Conservation (phyloP, 1,139 yeast genomes). For the Taiozyma sp. region DNA sequence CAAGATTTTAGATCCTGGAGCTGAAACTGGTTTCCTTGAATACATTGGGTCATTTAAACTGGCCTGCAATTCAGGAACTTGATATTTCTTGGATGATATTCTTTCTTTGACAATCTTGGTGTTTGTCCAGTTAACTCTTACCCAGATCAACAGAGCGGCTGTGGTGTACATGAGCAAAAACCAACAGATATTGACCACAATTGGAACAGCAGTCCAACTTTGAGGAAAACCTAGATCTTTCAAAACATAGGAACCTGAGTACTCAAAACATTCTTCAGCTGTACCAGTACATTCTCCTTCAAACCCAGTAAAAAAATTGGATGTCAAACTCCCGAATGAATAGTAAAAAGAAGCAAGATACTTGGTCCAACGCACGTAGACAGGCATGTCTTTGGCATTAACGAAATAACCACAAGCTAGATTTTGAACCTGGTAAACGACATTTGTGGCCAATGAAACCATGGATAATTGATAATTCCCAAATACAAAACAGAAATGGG, state of each 20-base stretch:
- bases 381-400: conserved; percentile 71
- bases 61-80: background rate
- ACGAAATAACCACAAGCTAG: conserved; percentile 81
- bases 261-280: conserved; percentile 37
- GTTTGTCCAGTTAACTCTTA: conserved; percentile 4
- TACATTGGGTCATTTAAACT: background rate
- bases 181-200: conserved; percentile 57
- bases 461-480: conserved; percentile 39
- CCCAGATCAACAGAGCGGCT: conserved; percentile 25
- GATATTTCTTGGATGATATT: background rate
- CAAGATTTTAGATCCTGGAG: background rate
- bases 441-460: conserved; percentile 32
- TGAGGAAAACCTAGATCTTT: conserved; percentile 53
- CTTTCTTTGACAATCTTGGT: conserved; percentile 12
- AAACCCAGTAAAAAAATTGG: conserved; percentile 62
- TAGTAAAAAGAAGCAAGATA: conserved; percentile 76
- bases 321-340: conserved; percentile 60
- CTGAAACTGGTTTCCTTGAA: background rate
- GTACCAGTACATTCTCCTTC: conserved; percentile 48
- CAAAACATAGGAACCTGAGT: conserved; percentile 48
- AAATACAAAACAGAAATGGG: conserved; percentile 48
- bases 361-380: conserved; percentile 80
- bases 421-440: conserved; percentile 42
- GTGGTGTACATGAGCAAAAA: conserved; percentile 46
- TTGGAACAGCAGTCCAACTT: conserved; percentile 65